Percentiles rank a stretch among this genome's conserved stretches.
Evolutionary conservation across 1,139 yeast genomes (phyloP).

Genomic region (Sugiyamaella castrensis): DNA sequence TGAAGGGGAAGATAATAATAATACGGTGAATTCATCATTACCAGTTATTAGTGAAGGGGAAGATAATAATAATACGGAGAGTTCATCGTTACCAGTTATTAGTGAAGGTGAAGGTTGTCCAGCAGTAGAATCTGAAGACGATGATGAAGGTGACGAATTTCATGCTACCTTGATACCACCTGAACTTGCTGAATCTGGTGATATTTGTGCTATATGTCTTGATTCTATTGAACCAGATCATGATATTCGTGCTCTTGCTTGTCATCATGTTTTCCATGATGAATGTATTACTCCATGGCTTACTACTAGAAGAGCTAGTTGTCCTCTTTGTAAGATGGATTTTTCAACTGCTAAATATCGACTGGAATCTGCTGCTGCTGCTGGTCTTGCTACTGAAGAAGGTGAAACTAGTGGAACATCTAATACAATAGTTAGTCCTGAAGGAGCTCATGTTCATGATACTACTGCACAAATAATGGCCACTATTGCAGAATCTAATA

Average conservation of each 20-base stretch:
- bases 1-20: conserved; percentile 1
- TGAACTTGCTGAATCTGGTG: conserved; percentile 44
- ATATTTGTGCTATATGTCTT: conserved; percentile 75
- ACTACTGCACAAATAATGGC: conserved; percentile 1
- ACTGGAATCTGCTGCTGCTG: conserved; percentile 11
- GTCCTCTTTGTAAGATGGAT: conserved; percentile 71
- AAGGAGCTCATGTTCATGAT: conserved; percentile 10
- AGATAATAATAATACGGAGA: conserved; percentile 1
- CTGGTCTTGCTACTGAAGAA: background rate
- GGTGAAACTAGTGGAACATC: background rate
- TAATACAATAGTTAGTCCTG: conserved; percentile 3
- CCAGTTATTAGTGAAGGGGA: background rate
- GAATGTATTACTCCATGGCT: conserved; percentile 82
- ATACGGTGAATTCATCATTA: background rate
- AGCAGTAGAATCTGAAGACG: background rate
- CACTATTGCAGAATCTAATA: conserved; percentile 3
- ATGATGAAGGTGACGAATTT: conserved; percentile 10
- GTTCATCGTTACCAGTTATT: background rate
- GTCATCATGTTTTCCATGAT: conserved; percentile 82
- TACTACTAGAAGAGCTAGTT: conserved; percentile 68
- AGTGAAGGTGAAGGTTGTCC: background rate
- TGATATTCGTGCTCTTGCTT: conserved; percentile 65
- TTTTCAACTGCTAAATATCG: conserved; percentile 18
- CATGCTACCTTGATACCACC: conserved; percentile 16
- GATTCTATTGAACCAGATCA: conserved; percentile 65